Conservation (phyloP, 2,329 filamentous ascomycete species). For the Paecilomyces variotii region DNA sequence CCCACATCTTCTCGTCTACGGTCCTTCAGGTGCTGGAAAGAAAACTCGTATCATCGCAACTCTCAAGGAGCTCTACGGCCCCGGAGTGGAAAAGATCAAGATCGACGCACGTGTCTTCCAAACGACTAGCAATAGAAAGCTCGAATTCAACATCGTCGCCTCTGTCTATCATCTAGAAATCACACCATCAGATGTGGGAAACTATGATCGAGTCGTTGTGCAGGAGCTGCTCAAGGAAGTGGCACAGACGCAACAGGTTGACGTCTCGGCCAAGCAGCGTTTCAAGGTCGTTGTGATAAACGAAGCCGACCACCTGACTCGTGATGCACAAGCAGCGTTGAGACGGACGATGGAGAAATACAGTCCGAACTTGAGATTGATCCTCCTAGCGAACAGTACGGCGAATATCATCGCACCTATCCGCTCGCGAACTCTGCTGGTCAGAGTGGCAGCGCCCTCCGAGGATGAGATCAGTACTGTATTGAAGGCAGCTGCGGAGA, state of each 20-base stretch:
- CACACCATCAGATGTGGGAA: slow-evolving; percentile 92
- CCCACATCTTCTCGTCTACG: slow-evolving; percentile 93
- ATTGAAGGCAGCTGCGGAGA: slow-evolving; percentile 61
- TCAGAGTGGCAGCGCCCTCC: slow-evolving; percentile 82
- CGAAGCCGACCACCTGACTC: slow-evolving; percentile 86
- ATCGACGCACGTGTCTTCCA: slow-evolving; percentile 97
- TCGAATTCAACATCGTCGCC: slow-evolving; percentile 98
- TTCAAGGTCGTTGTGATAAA: slow-evolving; percentile 99
- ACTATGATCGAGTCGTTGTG: slow-evolving; percentile 90
- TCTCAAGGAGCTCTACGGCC: slow-evolving; percentile 87
- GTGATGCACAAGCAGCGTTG: slow-evolving; percentile 91
- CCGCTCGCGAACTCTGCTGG: slow-evolving; percentile 79
- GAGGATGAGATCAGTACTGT: slow-evolving; percentile 77
- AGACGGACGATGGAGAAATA: slow-evolving; percentile 99
- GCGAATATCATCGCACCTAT: slow-evolving; percentile 99
- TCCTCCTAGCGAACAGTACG: slow-evolving; percentile 89
- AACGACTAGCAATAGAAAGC: slow-evolving; percentile 88
- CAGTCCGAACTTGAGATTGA: slow-evolving; percentile 85
- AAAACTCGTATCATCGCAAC: slow-evolving; percentile 96
- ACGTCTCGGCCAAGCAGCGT: slow-evolving; percentile 76
- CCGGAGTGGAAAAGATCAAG: slow-evolving; percentile 99
- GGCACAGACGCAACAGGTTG: slow-evolving; percentile 98
- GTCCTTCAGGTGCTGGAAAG: slow-evolving; percentile 91
- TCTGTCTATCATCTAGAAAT: slow-evolving; percentile 98
- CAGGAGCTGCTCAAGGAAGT: slow-evolving; percentile 97